phyloP scores from a whole-genome alignment of 768 basidiomycete genomes.

The Phaeotremella skinneri region DNA sequence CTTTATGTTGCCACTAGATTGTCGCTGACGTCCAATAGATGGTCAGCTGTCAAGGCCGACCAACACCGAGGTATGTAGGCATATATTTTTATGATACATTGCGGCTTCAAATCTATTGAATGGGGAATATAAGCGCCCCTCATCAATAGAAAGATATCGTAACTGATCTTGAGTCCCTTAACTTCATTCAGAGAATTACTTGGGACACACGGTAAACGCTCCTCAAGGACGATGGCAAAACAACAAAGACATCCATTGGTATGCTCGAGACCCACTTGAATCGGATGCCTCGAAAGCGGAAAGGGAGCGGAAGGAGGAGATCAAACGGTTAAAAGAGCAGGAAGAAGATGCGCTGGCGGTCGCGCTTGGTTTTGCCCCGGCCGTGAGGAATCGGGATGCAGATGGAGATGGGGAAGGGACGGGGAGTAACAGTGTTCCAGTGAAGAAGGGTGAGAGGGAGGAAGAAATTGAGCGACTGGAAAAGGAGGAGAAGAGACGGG shows the following conservation, averaged over 20 bases:
- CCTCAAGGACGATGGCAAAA: slow-evolving; percentile 97
- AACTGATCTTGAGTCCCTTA: too few relatives aligned
- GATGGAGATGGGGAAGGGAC: slow-evolving; percentile 30
- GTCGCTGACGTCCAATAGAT: slow-evolving; percentile 21
- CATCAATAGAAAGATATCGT: too few relatives aligned
- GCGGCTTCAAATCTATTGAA: too few relatives aligned
- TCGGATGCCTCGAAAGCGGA: slow-evolving; percentile 51
- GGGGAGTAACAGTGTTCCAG: slow-evolving; percentile 34
- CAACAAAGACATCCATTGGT: slow-evolving; percentile 97
- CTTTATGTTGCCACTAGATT: not conserved
- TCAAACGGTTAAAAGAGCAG: slow-evolving; percentile 74
- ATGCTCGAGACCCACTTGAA: slow-evolving; percentile 62
- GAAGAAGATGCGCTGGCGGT: slow-evolving; percentile 83
- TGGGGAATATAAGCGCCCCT: too few relatives aligned
- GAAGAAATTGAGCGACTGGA: slow-evolving; percentile 45
- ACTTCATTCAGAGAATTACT: slow-evolving; percentile 67
- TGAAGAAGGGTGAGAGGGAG: slow-evolving; percentile 37
- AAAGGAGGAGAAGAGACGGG: slow-evolving; percentile 43
- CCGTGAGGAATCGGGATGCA: slow-evolving; percentile 14
- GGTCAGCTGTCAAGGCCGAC: slow-evolving; percentile 45
- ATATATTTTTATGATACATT: too few relatives aligned
- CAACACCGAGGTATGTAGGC: slow-evolving; percentile 45
- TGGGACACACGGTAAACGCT: slow-evolving; percentile 91
- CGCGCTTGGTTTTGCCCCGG: slow-evolving; percentile 59
- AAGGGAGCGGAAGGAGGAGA: slow-evolving; percentile 62